Evolutionary conservation across 208 protist genomes (phyloP), one percentile per base, ranked within the genome.

Genomic region (Strigomonas culicis): DNA sequence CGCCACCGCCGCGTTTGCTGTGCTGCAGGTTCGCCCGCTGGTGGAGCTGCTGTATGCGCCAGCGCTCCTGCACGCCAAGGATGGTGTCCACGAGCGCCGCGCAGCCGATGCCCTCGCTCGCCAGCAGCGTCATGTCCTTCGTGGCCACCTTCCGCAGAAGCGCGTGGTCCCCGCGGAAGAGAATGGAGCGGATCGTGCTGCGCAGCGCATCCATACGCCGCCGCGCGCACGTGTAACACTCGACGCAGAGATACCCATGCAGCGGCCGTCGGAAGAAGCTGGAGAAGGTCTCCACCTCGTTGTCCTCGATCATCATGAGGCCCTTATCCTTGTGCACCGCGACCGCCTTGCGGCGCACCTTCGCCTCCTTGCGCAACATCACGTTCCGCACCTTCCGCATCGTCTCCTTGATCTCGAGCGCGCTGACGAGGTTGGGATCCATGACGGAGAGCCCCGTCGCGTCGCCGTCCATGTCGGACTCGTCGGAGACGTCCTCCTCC

Each of bases 271-370:
- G 81, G 51, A 94, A 94, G 67, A 94, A 91, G 60, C 75, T 63
- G 6, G 83, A 81, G 64, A 91, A 94, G 57, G 81, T 88, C 27
- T 91, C 88, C 32, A 94, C 85, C 63, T 94, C 82, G 19, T 79
- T 70, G 43, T 94, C 88, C 19, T 94, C 84, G 34, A 94, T 90
- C 62, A 78, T 89, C 70, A 79, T 86, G 43, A 94, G 68, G 1
- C 88, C 88, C 56, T 80, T 80, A 65, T 94, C 88, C 41, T 72
- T 75, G 74, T 90, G 81, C 49, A 82, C 64, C 11, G 62, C 76
- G 0, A 70, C 68, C 0, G 70, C 46, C 50, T 72, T 76, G 30
- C 74, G 83, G 49, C 77, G 74, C 10, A 58, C 43, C 7, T 72
- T 72, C 24, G 77, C 68, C 59, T 87, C 83, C 62, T 77, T 83